phyloP scores from a whole-genome alignment of 768 basidiomycete species.

The Boletus vinaceobasis region DNA sequence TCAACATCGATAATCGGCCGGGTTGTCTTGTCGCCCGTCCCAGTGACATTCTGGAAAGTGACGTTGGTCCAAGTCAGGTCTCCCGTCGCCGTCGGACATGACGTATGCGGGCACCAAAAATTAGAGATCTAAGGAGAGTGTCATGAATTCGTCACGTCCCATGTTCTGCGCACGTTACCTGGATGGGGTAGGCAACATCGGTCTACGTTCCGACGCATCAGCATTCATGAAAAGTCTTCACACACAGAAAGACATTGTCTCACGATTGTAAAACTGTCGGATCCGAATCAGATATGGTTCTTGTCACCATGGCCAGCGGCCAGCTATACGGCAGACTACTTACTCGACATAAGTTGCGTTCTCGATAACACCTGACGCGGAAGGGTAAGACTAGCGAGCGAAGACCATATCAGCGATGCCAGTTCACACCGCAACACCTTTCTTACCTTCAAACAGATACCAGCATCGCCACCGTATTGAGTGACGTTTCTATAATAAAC shows the following conservation, averaged over 20 bases:
- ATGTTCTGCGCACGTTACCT: slow-evolving; percentile 2
- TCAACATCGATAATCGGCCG: slow-evolving; percentile 1
- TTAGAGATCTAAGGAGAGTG: background rate
- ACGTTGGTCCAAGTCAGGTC: slow-evolving; percentile 6
- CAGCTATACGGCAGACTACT: background rate
- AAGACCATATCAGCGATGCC: background rate
- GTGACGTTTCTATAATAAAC: slow-evolving; percentile 11
- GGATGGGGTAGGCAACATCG: slow-evolving; percentile 2
- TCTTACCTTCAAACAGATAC: slow-evolving; percentile 10
- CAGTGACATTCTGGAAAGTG: slow-evolving; percentile 4
- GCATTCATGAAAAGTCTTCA: background rate
- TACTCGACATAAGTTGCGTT: slow-evolving; percentile 12
- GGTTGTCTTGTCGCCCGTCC: slow-evolving; percentile 1
- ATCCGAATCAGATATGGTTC: background rate
- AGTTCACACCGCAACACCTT: background rate
- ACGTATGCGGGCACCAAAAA: slow-evolving; percentile 5
- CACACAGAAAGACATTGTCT: background rate
- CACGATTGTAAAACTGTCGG: slow-evolving; percentile 12
- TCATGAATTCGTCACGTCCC: background rate
- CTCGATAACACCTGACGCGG: slow-evolving; percentile 5
- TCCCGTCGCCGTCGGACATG: background rate
- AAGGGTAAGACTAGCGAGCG: slow-evolving; percentile 8
- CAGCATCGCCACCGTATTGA: background rate
- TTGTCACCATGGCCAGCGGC: background rate
- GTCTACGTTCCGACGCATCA: slow-evolving; percentile 1